Percentiles rank a stretch among this genome's conserved stretches.
phyloP scores from a whole-genome alignment of 176 grass and related monocot species.

The bread wheat (Triticum aestivum) region DNA sequence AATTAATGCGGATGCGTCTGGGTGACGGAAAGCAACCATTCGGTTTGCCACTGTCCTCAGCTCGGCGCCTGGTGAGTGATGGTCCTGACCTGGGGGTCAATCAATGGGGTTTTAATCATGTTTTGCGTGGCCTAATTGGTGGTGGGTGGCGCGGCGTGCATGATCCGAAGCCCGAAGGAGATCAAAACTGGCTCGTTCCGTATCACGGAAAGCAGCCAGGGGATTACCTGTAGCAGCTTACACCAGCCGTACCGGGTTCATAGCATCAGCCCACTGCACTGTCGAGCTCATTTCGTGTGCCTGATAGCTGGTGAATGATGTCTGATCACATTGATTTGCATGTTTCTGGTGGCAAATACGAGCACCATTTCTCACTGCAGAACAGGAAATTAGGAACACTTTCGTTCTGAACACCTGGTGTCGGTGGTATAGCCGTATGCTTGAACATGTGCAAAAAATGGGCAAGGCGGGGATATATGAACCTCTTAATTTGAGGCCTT shows the following conservation, averaged over 20 bases:
- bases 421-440: not conserved
- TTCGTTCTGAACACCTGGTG: not conserved
- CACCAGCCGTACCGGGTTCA: not conserved
- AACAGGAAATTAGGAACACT: not conserved
- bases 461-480: not conserved
- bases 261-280: not conserved
- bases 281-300: not conserved
- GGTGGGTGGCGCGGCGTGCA: not conserved
- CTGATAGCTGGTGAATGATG: not conserved
- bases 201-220: not conserved
- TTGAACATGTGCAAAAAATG: not conserved
- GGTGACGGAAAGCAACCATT: constrained; percentile 2
- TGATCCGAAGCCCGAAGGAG: not conserved
- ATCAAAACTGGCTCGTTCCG: not conserved
- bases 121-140: not conserved
- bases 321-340: not conserved
- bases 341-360: not conserved
- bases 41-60: not conserved
- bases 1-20: constrained; percentile 12
- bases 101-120: not conserved
- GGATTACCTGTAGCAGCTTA: not conserved
- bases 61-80: not conserved
- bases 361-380: not conserved
- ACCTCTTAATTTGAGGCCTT: constrained; percentile 9
- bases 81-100: not conserved